Evolutionary conservation across 768 basidiomycete species (phyloP).

Genomic region (Leccinum boreale): DNA sequence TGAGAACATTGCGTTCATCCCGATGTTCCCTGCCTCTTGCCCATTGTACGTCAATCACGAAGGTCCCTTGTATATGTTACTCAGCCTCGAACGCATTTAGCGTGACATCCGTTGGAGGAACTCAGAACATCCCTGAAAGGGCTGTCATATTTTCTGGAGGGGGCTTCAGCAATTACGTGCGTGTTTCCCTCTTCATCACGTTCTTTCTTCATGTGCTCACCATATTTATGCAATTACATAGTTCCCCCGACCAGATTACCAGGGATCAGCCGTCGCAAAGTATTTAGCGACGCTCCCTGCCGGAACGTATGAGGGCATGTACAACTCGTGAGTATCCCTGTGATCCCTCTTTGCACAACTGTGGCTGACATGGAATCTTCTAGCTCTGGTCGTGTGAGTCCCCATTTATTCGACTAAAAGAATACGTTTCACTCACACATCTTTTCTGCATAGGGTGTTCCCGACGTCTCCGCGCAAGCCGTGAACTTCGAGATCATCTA

Average conservation of each 20-base stretch:
- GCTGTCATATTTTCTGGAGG: conserved; percentile 65
- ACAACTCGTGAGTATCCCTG: conserved; percentile 45
- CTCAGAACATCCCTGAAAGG: conserved; percentile 54
- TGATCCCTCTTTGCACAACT: background rate
- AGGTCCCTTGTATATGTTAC: background rate
- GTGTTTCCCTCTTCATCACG: background rate
- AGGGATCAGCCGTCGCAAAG: conserved; percentile 39
- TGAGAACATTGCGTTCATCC: conserved; percentile 54
- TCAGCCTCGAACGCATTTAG: conserved; percentile 30
- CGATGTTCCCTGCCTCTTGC: conserved; percentile 60
- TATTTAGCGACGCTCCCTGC: conserved; percentile 37
- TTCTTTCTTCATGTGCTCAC: conserved; percentile 3
- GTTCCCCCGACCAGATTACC: conserved; percentile 56
- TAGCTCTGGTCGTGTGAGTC: conserved; percentile 39
- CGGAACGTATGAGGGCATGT: conserved; percentile 49
- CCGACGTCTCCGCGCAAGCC: conserved; percentile 66
- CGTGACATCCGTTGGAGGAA: conserved; percentile 72
- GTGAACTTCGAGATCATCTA: conserved; percentile 47
- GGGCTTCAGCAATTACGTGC: conserved; percentile 70
- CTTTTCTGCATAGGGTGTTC: conserved; percentile 39
- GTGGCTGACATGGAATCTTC: background rate
- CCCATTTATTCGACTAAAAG: background rate
- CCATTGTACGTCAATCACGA: conserved; percentile 42
- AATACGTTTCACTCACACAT: background rate
- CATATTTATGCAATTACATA: conserved; percentile 16